These are phyloP conservation scores for Camellia lanceoleosa DNA, from an alignment of 148 eudicot species.

Conservation along the genomic window DNA sequence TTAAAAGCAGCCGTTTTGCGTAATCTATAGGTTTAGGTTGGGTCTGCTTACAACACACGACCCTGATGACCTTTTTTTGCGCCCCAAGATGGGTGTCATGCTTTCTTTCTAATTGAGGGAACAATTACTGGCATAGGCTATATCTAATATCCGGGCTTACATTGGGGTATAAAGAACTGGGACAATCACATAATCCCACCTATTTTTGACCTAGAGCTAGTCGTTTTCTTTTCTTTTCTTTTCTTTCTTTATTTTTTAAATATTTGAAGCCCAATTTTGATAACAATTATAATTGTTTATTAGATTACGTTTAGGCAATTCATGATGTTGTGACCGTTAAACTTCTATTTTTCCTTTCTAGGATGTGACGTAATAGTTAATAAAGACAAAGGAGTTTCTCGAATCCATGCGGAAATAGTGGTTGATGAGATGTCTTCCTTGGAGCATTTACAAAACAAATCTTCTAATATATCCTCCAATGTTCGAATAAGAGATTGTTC, in stretches of 20 bases:
- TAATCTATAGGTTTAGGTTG: background rate
- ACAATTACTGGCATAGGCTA: background rate
- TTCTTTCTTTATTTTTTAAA: no score
- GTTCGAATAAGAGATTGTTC: constrained; percentile 85
- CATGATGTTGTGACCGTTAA: background rate
- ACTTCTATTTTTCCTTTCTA: constrained; percentile 24
- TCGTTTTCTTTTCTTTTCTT: background rate
- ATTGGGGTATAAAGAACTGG: background rate
- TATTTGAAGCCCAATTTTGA: constrained; percentile 1
- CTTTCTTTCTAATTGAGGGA: background rate
- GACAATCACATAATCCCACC: background rate
- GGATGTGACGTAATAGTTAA: constrained; percentile 80
- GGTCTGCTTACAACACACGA: background rate
- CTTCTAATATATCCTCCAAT: constrained; percentile 38
- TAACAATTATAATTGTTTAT: background rate
- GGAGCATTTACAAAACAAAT: constrained; percentile 31
- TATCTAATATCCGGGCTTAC: background rate
- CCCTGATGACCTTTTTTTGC: no score
- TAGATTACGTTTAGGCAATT: background rate
- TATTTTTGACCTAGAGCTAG: background rate
- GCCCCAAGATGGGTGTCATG: background rate
- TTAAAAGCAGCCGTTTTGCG: no score
- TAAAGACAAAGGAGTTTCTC: constrained; percentile 90
- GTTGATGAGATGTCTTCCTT: constrained; percentile 63
- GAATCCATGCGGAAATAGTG: constrained; percentile 84